Percentiles rank a stretch among this genome's conserved stretches.
Evolutionary conservation across 352 stramenopile species (phyloP).

Genomic region (Pythium insidiosum): DNA sequence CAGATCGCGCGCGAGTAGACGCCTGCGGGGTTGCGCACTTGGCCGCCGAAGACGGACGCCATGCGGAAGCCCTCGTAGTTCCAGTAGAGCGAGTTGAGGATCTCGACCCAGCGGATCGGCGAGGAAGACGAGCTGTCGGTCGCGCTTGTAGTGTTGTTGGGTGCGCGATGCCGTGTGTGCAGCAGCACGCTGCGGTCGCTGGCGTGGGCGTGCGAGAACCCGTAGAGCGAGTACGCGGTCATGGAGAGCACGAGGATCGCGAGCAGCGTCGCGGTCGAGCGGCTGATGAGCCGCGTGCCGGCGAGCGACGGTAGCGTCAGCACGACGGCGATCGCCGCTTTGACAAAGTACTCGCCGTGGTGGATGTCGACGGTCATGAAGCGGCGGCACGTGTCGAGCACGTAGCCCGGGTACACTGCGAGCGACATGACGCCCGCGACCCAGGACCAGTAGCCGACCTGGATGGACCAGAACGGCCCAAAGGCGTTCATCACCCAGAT

Average conservation of each 20-base stretch:
- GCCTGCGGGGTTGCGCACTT: conserved; percentile 64
- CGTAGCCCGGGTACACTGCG: conserved; percentile 51
- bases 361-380: background rate
- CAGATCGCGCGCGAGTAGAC: conserved; percentile 75
- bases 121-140: background rate
- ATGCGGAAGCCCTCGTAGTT: conserved; percentile 88
- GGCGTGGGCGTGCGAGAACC: background rate
- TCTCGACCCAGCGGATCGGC: conserved; percentile 46
- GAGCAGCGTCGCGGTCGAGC: conserved; percentile 5
- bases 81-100: conserved; percentile 92
- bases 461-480: conserved; percentile 73
- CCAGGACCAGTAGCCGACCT: conserved; percentile 81
- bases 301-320: conserved; percentile 10
- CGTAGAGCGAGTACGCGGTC: conserved; percentile 14
- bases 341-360: conserved; percentile 5
- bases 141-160: background rate
- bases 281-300: conserved; percentile 14
- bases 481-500: conserved; percentile 65
- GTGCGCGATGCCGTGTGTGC: too few relatives aligned
- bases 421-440: conserved; percentile 48
- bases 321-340: conserved; percentile 9
- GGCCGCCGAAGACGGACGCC: conserved; percentile 77
- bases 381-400: conserved; percentile 2
- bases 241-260: conserved; percentile 8
- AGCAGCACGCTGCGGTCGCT: background rate